Evolutionary conservation across 768 basidiomycete species (phyloP).

Genomic region (Lanmaoa pseudosensibilis): DNA sequence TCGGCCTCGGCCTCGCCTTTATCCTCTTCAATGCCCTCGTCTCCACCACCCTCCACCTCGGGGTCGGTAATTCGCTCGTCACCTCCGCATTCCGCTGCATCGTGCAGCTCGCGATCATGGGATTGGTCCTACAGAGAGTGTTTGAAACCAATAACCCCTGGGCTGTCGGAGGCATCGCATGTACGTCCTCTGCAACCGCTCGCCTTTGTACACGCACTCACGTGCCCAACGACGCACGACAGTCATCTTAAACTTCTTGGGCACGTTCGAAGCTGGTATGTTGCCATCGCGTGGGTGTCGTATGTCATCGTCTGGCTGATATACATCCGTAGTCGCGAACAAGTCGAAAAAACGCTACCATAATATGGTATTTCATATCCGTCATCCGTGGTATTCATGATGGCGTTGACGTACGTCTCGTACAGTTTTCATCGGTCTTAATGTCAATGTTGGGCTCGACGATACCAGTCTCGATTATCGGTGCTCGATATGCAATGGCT

Average conservation of each 20-base stretch:
- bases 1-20: conserved; percentile 72
- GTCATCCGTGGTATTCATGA: not conserved
- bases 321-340: conserved; percentile 58
- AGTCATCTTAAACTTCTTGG: conserved; percentile 74
- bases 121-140: conserved; percentile 64
- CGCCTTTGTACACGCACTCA: not conserved
- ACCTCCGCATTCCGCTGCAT: conserved; percentile 74
- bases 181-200: conserved; percentile 42
- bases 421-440: conserved; percentile 62
- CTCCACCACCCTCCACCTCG: conserved; percentile 64
- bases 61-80: conserved; percentile 65
- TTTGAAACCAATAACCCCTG: conserved; percentile 75
- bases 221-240: not conserved
- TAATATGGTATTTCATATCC: conserved; percentile 58
- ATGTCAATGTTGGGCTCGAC: conserved; percentile 72
- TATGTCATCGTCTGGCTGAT: not conserved
- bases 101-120: conserved; percentile 75
- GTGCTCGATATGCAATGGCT: conserved; percentile 73
- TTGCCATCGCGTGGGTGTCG: conserved; percentile 1
- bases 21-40: conserved; percentile 69
- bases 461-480: conserved; percentile 76
- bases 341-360: conserved; percentile 72
- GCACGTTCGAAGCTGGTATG: conserved; percentile 74
- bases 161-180: conserved; percentile 70
- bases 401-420: conserved; percentile 9